These are phyloP conservation scores for Parathielavia appendiculata DNA, from an alignment of 495 filamentous ascomycete genomes.

Conservation along the genomic window DNA sequence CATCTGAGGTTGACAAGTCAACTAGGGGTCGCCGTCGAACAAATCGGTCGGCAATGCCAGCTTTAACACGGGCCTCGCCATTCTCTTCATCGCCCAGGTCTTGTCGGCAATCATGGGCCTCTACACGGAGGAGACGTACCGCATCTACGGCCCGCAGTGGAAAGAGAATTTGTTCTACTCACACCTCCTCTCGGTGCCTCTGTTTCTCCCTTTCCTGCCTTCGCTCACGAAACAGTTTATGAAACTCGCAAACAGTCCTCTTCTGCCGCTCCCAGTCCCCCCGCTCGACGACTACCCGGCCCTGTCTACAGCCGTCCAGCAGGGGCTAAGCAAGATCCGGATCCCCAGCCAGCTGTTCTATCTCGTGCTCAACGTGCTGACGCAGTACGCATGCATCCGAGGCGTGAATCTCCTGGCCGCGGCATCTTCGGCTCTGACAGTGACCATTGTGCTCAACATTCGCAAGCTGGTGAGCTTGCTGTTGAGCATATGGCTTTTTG, in stretches of 20 bases:
- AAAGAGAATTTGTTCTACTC: conserved; percentile 95
- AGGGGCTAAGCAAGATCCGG: conserved; percentile 34
- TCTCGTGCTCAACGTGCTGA: conserved; percentile 74
- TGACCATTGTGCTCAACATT: conserved; percentile 93
- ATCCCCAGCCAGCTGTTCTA: conserved; percentile 69
- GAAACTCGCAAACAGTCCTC: conserved; percentile 45
- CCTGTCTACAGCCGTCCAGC: conserved; percentile 27
- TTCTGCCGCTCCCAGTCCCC: conserved; percentile 39
- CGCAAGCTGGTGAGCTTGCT: conserved; percentile 89
- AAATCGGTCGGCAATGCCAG: conserved; percentile 25
- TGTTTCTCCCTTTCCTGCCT: conserved; percentile 53
- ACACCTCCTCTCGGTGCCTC: conserved; percentile 70
- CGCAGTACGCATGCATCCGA: conserved; percentile 90
- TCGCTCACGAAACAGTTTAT: conserved; percentile 48
- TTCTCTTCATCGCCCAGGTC: conserved; percentile 84
- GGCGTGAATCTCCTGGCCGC: conserved; percentile 89
- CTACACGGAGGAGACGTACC: conserved; percentile 87
- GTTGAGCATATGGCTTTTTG: conserved; percentile 88
- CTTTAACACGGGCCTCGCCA: conserved; percentile 71
- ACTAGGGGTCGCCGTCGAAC: conserved; percentile 31
- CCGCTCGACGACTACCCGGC: conserved; percentile 27
- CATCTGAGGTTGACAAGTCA: conserved; percentile 3
- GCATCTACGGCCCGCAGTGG: conserved; percentile 81
- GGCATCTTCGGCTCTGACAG: conserved; percentile 81
- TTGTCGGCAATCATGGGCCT: conserved; percentile 91